Percentiles rank a stretch among this genome's conserved stretches.
Conservation (phyloP, 202 grass and related monocot species). For the Setaria viridis region DNA sequence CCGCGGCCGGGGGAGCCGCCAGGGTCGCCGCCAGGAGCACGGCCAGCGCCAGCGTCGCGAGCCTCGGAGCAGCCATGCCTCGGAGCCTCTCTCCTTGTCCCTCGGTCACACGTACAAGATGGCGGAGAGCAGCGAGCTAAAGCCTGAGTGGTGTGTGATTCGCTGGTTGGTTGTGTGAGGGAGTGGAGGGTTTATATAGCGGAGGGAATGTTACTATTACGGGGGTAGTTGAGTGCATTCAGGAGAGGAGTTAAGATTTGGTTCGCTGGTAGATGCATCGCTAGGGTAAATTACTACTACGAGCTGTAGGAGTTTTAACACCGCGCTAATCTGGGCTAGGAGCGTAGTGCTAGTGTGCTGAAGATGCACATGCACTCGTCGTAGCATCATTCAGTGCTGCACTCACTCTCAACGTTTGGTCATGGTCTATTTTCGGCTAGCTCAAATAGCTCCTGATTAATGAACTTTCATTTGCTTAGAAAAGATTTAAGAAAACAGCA, state of each 20-base stretch:
- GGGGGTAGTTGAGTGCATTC: conserved; percentile 42
- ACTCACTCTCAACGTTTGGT: background rate
- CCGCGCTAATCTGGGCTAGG: background rate
- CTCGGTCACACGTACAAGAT: background rate
- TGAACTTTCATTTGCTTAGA: background rate
- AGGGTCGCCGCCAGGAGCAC: conserved; percentile 37
- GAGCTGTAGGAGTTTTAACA: background rate
- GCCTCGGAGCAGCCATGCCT: conserved; percentile 30
- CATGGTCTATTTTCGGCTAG: background rate
- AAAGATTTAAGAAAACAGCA: background rate
- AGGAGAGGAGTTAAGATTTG: conserved; percentile 41
- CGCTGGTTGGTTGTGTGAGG: background rate
- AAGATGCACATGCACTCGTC: background rate
- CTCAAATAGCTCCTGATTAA: background rate
- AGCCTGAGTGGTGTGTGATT: background rate
- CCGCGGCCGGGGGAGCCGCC: conserved; percentile 32
- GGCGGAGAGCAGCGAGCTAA: background rate
- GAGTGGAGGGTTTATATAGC: conserved; percentile 45
- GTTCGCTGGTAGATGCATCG: conserved; percentile 23
- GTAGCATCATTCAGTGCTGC: background rate
- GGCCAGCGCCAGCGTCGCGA: conserved; percentile 41
- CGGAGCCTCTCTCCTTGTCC: too few species aligned
- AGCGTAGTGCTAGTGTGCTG: too few species aligned
- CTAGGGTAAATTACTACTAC: background rate
- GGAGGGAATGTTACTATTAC: background rate